Percentiles rank a stretch among this genome's conserved stretches.
phyloP scores from a whole-genome alignment of 768 basidiomycete genomes.

The Amanita rimosa region DNA sequence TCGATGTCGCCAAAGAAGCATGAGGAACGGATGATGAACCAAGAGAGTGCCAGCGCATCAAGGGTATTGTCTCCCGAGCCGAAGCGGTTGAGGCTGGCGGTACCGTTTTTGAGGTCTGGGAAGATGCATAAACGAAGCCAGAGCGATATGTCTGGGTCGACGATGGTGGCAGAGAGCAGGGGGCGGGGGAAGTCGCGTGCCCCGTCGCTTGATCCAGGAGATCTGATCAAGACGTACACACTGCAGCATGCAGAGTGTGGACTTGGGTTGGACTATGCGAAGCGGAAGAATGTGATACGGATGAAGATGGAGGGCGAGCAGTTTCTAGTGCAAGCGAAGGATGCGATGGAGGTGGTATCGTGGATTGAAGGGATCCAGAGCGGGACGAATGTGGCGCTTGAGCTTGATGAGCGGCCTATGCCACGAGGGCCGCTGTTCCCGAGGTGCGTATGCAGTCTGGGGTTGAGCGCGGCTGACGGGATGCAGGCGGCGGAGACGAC shows the following conservation, averaged over 20 bases:
- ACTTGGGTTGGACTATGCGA: constrained; percentile 87
- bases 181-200: constrained; percentile 3
- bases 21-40: neutral
- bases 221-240: constrained; percentile 63
- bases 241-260: constrained; percentile 91
- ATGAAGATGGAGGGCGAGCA: constrained; percentile 92
- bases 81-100: constrained; percentile 27
- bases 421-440: constrained; percentile 83
- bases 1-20: constrained; percentile 9
- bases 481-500: constrained; percentile 20
- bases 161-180: constrained; percentile 6
- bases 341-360: constrained; percentile 76
- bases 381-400: constrained; percentile 83
- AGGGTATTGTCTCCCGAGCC: neutral
- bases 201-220: constrained; percentile 19
- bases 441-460: constrained; percentile 33
- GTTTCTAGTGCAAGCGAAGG: constrained; percentile 84
- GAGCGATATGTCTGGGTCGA: constrained; percentile 20
- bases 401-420: constrained; percentile 88
- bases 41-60: neutral
- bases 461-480: constrained; percentile 14
- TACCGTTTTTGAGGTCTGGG: constrained; percentile 31
- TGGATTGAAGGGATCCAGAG: constrained; percentile 99
- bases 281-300: constrained; percentile 89
- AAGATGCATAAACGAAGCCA: constrained; percentile 27